Evolutionary conservation across 2,329 filamentous ascomycete species (phyloP), one percentile per base, ranked within the genome.

Genomic region (Sclerotiophoma versabilis): DNA sequence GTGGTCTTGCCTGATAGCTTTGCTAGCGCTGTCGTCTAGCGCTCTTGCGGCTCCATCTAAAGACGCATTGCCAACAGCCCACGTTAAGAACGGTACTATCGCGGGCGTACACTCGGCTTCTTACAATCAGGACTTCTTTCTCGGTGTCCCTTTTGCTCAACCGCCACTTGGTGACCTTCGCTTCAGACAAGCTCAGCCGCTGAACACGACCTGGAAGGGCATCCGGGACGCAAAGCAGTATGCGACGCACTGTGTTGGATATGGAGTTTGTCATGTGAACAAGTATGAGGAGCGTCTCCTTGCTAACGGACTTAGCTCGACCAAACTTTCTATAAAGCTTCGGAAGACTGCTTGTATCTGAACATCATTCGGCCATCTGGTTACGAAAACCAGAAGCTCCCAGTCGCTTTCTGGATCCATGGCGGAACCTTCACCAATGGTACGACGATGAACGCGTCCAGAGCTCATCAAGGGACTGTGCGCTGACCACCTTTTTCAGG

Each of bases 31-130:
- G 7, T 49, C 41, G 11, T 37, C 33, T 15, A 42, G 14, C 15
- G 33, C 19, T 3, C 19, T 49, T 20, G 46, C 43, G 15, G 25
- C 51, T 12, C 44, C 44, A 5, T 29, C 52, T 2, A 41, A 32
- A 12, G n/a, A 42, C 15, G 20, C 20, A 7, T 27, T 38, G 19
- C 73, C 75, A 4, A 69, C 60, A 0, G 76, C 66, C 3, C 62
- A 41, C 2, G 57, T 77, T 39, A 76, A 75, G 62, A 79, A 79
- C 55, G 77, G 77, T 5, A 76, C 76, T 0, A 60, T 75, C 25
- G 51, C 59, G 25, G 77, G 77, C 9, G 32, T 71, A 3, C 66
- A 77, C 54, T 71, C 68, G 3, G 17, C 59, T 9, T 60, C 68
- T 19, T 78, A 76, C 60, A 66, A 77, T 32, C 75, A 79, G 59